Conservation (phyloP, 306 rosid species). For the Myrica gale region DNA sequence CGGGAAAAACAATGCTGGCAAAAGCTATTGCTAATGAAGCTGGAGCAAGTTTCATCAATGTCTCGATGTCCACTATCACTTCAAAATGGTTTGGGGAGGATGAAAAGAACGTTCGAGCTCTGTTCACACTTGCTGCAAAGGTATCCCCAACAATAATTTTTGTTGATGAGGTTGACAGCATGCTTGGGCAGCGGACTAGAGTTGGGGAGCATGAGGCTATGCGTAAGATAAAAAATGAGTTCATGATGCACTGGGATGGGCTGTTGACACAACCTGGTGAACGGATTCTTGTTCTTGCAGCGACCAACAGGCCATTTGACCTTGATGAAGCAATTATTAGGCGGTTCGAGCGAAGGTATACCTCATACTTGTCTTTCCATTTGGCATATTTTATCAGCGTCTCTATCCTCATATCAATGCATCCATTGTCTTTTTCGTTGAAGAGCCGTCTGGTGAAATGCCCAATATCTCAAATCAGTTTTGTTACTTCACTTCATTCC, state of each 20-base stretch:
- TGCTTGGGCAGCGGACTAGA: constrained; percentile 81
- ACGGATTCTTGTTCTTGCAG: constrained; percentile 71
- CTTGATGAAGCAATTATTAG: constrained; percentile 88
- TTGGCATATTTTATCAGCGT: constrained; percentile 15
- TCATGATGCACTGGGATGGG: constrained; percentile 87
- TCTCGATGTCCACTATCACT: constrained; percentile 76
- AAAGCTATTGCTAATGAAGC: constrained; percentile 87
- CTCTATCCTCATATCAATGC: background rate
- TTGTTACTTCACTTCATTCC: background rate
- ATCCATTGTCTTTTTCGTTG: constrained; percentile 3
- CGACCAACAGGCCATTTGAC: constrained; percentile 85
- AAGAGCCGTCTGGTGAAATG: background rate
- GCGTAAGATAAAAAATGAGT: constrained; percentile 83
- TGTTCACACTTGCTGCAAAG: constrained; percentile 77
- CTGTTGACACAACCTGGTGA: constrained; percentile 58
- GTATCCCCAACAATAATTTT: constrained; percentile 80
- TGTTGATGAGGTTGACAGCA: constrained; percentile 82
- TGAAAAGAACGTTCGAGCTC: constrained; percentile 73
- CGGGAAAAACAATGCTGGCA: constrained; percentile 84
- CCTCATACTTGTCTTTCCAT: background rate
- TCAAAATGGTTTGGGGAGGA: constrained; percentile 75
- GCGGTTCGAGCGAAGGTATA: constrained; percentile 76
- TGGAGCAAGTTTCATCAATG: constrained; percentile 80
- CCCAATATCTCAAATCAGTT: background rate
- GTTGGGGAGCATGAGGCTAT: constrained; percentile 71